Percentiles rank a stretch among this genome's conserved stretches.
Evolutionary conservation across 768 basidiomycete species (phyloP).

Genomic region (Hericium erinaceus): DNA sequence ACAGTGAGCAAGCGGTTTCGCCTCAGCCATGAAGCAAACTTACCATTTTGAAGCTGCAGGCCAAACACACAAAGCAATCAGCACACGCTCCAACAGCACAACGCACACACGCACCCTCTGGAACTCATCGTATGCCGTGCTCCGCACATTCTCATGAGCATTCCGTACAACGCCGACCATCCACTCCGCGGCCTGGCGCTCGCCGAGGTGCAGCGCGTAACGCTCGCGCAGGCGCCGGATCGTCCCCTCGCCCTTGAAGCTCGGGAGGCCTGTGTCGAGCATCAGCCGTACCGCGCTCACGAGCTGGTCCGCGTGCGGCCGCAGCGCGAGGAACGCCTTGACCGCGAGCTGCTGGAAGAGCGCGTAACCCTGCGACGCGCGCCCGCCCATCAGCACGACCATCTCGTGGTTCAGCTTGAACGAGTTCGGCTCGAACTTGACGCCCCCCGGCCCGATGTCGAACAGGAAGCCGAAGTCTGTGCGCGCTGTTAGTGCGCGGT

Average conservation of each 20-base stretch:
- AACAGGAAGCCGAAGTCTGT: slow-evolving; percentile 95
- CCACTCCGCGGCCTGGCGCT: slow-evolving; percentile 87
- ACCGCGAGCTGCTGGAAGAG: slow-evolving; percentile 90
- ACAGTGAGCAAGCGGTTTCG: background rate
- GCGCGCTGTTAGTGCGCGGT: background rate
- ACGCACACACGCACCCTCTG: slow-evolving; percentile 53
- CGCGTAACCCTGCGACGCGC: slow-evolving; percentile 88
- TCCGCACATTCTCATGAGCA: slow-evolving; percentile 91
- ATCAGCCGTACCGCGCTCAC: slow-evolving; percentile 85
- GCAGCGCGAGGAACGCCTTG: slow-evolving; percentile 93
- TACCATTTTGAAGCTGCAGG: slow-evolving; percentile 39
- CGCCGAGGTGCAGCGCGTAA: slow-evolving; percentile 73
- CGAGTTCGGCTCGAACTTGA: slow-evolving; percentile 96
- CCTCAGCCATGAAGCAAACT: slow-evolving; percentile 6
- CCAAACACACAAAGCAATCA: background rate
- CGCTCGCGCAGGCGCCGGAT: slow-evolving; percentile 82
- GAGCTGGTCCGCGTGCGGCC: slow-evolving; percentile 89
- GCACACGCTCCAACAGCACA: background rate
- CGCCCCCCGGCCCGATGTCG: slow-evolving; percentile 64
- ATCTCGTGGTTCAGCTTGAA: slow-evolving; percentile 99
- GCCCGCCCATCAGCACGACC: slow-evolving; percentile 95
- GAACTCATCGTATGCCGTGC: slow-evolving; percentile 93
- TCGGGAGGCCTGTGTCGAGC: slow-evolving; percentile 90
- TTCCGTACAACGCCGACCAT: slow-evolving; percentile 87
- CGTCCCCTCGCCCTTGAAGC: slow-evolving; percentile 93